Base-by-base conservation (phyloP, 2,329 filamentous ascomycete genomes). In the Ophiostoma ulmi region DNA sequence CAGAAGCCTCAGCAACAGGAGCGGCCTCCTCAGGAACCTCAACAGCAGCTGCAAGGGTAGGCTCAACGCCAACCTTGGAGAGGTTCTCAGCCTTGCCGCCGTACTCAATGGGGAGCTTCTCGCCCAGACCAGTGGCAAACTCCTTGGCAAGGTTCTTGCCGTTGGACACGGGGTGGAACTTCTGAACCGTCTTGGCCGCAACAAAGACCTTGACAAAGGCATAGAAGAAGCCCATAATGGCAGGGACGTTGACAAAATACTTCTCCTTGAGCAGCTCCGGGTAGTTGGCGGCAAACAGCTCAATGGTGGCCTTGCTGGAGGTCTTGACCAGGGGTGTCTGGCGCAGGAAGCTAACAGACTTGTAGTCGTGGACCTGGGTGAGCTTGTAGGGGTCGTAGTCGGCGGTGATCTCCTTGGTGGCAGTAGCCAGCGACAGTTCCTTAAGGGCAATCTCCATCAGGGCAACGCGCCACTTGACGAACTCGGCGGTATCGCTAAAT, bases 171-270 rank as follows among this genome's bases (percentile, higher is more conserved):
- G 91, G 91, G 76, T 92, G 90, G 80, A 93, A 92, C 78, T 93
- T 93, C 81, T 90, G 90, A 74, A 91, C 85, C 0, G 91, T 93
- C 77, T 90, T 90, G 68, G 88, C 84, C 39, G 89, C 88, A 63
- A 93, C 83, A 78, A 94, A 90, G 22, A 92, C 80, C 82, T 93
- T 93, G 83, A 93, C 90, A 70, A 90, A 85, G 26, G 84, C 83
- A 78, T 91, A 93, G 78, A 93, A 86, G 85, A 94, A 97, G 71
- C 92, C 91, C 94, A 97, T 97, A 76, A 97, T 84, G 70, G 89
- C 81, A 0, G 94, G 94, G 6, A 97, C 92, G 77, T 97, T 97
- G 81, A 97, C 91, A 78, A 97, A 97, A 85, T 94, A 97, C 84
- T 97, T 97, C 82, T 94, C 83, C 76, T 88, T 88, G 67, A 97